Evolutionary conservation across 1,284 basidiomycete genomes (phyloP), one percentile per base, ranked within the genome.

Genomic region (Ceratobasidium sp.): DNA sequence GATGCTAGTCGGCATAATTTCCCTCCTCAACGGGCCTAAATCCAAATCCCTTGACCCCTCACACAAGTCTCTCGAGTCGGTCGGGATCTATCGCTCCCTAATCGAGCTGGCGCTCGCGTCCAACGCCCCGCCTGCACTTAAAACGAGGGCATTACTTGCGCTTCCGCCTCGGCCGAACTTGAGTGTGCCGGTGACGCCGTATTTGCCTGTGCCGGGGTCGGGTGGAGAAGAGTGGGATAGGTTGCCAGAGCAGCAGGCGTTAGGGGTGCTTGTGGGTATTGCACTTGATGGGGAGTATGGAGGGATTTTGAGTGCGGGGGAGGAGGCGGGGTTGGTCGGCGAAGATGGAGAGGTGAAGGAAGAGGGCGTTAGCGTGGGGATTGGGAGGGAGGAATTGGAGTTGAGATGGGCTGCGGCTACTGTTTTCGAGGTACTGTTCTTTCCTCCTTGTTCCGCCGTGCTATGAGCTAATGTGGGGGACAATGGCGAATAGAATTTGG

Each of bases 191-290:
- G 79, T 93, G 50, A 93, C 91, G 2, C 91, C 93, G 9, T 94
- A 94, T 77, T 88, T 93, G 81, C 93, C 93, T 44, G 93, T 94
- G 19, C 92, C 93, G 6, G 93, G 93, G 77, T 91, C 92, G 0
- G 92, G 92, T 77, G 93, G 91, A n/a, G 93, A 94, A 82, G 93
- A 94, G 81, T 94, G 93, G 93, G 93, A 94, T 81, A 87, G 92
- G 33, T 81, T 94, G 31, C 73, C 77, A 19, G 57, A 69, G 14
- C 92, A 94, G 77, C 86, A 89, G 5, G 75, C 76, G 24, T 51
- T 78, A 24, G 73, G 67, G 2, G 69, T 66, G 9, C 48, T 78
- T 22, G 73, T 78, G 19, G 87, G 91, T 1, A 89, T 90, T n/a
- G 90, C 91, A 0, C 84, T 94, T n/a, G 93, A 94, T 79, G 93